phyloP scores from a whole-genome alignment of 495 filamentous ascomycete species.

The Darksidea phi region DNA sequence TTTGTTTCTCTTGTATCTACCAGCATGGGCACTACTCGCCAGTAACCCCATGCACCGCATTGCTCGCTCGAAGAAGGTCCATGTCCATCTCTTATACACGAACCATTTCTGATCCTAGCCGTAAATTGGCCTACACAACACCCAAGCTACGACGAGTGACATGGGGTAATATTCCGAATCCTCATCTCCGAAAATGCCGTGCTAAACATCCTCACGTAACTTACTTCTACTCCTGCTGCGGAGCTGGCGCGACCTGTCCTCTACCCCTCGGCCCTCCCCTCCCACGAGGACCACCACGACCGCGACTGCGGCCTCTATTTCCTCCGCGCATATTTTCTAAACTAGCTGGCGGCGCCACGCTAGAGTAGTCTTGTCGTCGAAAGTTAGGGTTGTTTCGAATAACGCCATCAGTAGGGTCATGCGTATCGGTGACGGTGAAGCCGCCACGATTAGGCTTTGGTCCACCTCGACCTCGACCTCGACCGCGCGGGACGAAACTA shows the following conservation, averaged over 20 bases:
- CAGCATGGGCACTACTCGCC: too few species aligned
- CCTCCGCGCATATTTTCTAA: conserved; percentile 55
- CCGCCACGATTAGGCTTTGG: conserved; percentile 48
- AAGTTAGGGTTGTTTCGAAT: conserved; percentile 55
- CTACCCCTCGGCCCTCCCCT: conserved; percentile 25
- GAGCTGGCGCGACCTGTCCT: conserved; percentile 3
- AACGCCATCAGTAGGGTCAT: conserved; percentile 51
- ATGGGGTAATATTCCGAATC: too few species aligned
- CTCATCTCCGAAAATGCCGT: too few species aligned
- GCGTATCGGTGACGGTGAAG: conserved; percentile 54
- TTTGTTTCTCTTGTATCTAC: too few species aligned
- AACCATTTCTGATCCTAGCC: too few species aligned
- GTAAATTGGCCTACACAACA: too few species aligned
- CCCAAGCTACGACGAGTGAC: too few species aligned
- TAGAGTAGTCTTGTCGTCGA: conserved; percentile 61
- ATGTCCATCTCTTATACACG: too few species aligned
- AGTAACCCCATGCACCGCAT: too few species aligned
- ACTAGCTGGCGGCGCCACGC: conserved; percentile 75
- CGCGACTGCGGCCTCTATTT: conserved; percentile 34
- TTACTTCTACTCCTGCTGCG: neutral
- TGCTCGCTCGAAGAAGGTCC: too few species aligned
- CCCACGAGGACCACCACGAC: conserved; percentile 28
- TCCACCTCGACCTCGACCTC: conserved; percentile 37
- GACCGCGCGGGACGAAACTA: conserved; percentile 30
- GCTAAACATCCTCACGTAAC: neutral